These are phyloP conservation scores for Pseudomassariella vexata DNA, from an alignment of 2,329 filamentous ascomycete species.

Conservation along the genomic window DNA sequence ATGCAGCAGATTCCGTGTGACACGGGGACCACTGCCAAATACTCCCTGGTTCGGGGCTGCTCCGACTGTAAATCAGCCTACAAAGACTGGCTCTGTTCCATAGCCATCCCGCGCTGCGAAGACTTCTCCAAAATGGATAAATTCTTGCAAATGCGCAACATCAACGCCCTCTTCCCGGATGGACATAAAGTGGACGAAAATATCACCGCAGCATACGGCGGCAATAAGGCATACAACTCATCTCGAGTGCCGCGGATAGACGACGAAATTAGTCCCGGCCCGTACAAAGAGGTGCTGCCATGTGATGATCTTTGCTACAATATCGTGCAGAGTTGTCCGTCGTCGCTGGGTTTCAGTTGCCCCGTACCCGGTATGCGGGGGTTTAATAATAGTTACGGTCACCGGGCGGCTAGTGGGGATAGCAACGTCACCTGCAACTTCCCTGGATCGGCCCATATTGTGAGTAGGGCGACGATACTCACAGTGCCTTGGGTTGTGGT, in stretches of 20 bases:
- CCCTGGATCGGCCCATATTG: conserved; percentile 51
- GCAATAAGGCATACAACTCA: conserved; percentile 37
- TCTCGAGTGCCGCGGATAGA: conserved; percentile 74
- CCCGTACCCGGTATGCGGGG: conserved; percentile 42
- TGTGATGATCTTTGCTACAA: conserved; percentile 85
- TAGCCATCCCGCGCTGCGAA: conserved; percentile 86
- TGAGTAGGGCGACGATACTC: conserved; percentile 22
- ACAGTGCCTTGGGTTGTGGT: conserved; percentile 16
- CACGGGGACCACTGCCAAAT: conserved; percentile 64
- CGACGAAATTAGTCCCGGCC: conserved; percentile 65
- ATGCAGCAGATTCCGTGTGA: conserved; percentile 84
- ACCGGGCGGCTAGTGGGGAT: conserved; percentile 12
- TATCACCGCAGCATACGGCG: conserved; percentile 17
- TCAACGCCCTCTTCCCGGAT: conserved; percentile 65
- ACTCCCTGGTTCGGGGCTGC: conserved; percentile 76
- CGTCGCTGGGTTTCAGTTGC: conserved; percentile 69
- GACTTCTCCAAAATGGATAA: conserved; percentile 58
- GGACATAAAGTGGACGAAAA: conserved; percentile 46
- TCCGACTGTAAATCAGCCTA: conserved; percentile 73
- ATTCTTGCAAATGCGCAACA: conserved; percentile 64
- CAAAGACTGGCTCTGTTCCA: conserved; percentile 91
- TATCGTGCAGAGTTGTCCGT: conserved; percentile 79
- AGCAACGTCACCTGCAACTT: conserved; percentile 50
- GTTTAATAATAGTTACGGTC: conserved; percentile 42
- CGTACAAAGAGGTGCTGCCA: conserved; percentile 89